Base-by-base conservation (phyloP, 2,329 filamentous ascomycete genomes). In the Epichloe brachyelytri region DNA sequence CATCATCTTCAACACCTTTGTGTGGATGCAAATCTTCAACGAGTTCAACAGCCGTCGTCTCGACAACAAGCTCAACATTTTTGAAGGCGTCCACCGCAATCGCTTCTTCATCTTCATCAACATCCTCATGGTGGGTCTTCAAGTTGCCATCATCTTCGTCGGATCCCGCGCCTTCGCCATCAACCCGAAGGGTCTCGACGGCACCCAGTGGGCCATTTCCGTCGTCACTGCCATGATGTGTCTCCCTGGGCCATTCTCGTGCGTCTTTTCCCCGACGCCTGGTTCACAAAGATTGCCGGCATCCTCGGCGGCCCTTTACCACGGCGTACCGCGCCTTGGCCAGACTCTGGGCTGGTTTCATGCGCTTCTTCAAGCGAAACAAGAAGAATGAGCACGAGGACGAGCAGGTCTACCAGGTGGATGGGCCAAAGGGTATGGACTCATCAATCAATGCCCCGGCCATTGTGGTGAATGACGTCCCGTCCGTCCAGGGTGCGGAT, bases 1-100 rank as follows among this genome's bases (percentile, higher is more conserved):
- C 59, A 75, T 94, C 53, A 74, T 97, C 7, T 97, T 97, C 77
- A 97, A 97, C 72, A 93, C 88, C 0, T 97, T 97, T 64, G 91
- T 96, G 49, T 97, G 91, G 91, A 96, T 97, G 90, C 91, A 97
- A 61, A 94, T 97, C 59, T 97, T 97, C 74, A 97, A 97, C 69
- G 86, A 95, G 64, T 87, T 94, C 54, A 84, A 79, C 73, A 95
- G 95, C 70, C 88, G 91, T 53, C 88, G 91, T 12, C 76, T 97
- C 50, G 91, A 97, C 67, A 97, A 97, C 69, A 79, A 82, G 51
- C 90, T 95, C 75, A 97, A 97, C 69, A 89, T 97, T 55, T 91
- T 97, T 54, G 91, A 96, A 64, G 88, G 88, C 50, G 78, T 96
- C 53, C 77, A 76, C 26, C 79, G 79, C 63, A 97, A 97, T 66